phyloP scores from a whole-genome alignment of 148 eudicot genomes.

The Spergularia marina region DNA sequence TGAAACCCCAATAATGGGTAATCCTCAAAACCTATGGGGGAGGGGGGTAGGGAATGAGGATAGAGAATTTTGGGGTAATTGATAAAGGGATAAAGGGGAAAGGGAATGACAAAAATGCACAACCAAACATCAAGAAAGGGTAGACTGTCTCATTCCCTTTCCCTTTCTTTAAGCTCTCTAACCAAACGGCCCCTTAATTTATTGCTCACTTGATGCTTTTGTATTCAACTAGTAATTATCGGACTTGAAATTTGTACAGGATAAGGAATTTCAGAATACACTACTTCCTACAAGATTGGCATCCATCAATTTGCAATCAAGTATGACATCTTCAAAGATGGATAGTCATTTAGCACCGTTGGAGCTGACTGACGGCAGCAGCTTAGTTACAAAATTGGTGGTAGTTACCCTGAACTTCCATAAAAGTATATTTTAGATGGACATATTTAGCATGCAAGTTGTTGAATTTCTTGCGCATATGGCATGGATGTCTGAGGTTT shows the following conservation, averaged over 20 bases:
- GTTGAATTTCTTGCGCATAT: conserved; percentile 3
- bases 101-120: too few relatives aligned
- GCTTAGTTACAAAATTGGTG: conserved; percentile 78
- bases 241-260: conserved; percentile 34
- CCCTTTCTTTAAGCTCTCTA: too few relatives aligned
- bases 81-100: too few relatives aligned
- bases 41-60: too few relatives aligned
- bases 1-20: too few relatives aligned
- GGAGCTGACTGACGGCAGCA: conserved; percentile 74
- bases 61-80: too few relatives aligned
- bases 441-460: background rate
- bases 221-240: conserved; percentile 1
- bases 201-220: background rate
- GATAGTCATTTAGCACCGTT: conserved; percentile 57
- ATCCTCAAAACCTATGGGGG: too few relatives aligned
- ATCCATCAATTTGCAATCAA: conserved; percentile 54
- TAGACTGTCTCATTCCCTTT: too few relatives aligned
- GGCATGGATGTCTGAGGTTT: background rate
- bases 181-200: background rate
- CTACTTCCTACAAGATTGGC: conserved; percentile 56
- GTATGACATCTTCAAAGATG: conserved; percentile 32
- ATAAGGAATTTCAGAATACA: conserved; percentile 52
- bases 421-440: background rate
- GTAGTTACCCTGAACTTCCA: conserved; percentile 40
- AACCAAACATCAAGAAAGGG: too few relatives aligned